Base-by-base conservation (phyloP, 352 stramenopile species). In the Globisporangium recalcitrans region DNA sequence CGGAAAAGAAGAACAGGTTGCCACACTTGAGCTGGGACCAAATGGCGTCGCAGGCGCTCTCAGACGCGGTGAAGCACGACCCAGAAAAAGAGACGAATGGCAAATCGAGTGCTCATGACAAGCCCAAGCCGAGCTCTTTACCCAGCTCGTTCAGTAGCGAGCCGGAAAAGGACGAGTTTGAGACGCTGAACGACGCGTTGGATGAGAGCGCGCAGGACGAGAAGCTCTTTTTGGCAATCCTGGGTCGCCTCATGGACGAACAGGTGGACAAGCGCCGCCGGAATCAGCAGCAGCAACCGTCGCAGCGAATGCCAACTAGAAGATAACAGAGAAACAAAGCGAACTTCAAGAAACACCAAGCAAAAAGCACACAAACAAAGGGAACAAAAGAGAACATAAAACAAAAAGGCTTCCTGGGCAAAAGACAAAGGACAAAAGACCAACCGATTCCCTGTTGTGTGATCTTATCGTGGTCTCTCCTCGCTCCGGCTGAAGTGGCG, bases 81-180 rank as follows among this genome's bases (percentile, higher is more conserved):
- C 24, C 26, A 8, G 10, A n/a, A 5, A 52, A 55, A 47, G 7
- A 29, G 19, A 21, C 19, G 21, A 58, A 22, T 16, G 10, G n/a
- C 19, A 22, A 52, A 4, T 52, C 24, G 9, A 26, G 21, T n/a
- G n/a, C 44, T 3, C 13, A 53, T 14, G 26, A 21, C 19, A 27
- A 27, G 22, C 27, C 21, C 14, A 46, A 55, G 36, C 19, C n/a
- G 9, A 16, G 42, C 13, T 68, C 59, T 21, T 52, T 64, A 3
- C 63, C 47, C 16, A 68, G 60, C 31, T 58, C 34, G 51, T 67
- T 89, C 49, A 71, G 66, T 14, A 52, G 52, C 21, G 78, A 88
- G 46, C 65, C 72, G 7, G 80, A 88, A 29, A 87, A 83, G 56
- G 80, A 93, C 61, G 83, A 93, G 57, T 91, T 93, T 68, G 83